Evolutionary conservation across 139 green algal genomes (phyloP), one percentile per base, ranked within the genome.

Genomic region (Volvox reticuliferus): DNA sequence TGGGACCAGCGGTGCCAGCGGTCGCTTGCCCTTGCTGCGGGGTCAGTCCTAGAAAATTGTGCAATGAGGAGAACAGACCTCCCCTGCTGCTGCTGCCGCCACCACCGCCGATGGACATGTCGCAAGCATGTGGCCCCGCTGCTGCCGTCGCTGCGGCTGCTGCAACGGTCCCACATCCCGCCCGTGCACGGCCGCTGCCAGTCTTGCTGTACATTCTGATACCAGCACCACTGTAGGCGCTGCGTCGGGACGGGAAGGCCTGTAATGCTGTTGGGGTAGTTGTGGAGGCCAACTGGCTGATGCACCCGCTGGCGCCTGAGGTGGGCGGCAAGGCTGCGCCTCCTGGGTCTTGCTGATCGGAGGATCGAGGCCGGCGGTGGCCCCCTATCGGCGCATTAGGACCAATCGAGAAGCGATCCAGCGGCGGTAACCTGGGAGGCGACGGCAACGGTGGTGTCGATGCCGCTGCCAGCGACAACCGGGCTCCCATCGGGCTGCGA

Each of bases 41-140:
- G 3, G 26, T 16, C 21, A 89, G 24, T 16, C 83, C 83, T 22
- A 89, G 85, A 17, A 89, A 68, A 1, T 28, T 62, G 69, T 89
- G 69, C 26, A 89, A 69, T 9, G 69, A 55, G 0, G 9, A 69
- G 37, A 82, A 82, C 2, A 89, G 32, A 30, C 37, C 5, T 20
- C 32, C 63, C 37, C 37, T 73, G 24, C 28, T 18, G 28, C n/a
- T 26, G 37, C 85, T n/a, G 3, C 67, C 67, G 67, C 14, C 5
- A 55, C 44, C 44, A 55, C 44, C 35, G 35, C 62, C 62, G 62
- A 69, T 28, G 6, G 65, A 5, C 21, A 30, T 9, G 24, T 73
- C 65, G 61, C 63, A 12, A 32, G 71, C 71, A 21, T 79, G 28
- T 33, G 81, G n/a, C 55, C 17, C n/a, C 55, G 80, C n/a, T 32